Base-by-base conservation (phyloP, 2,329 filamentous ascomycete species). In the Sphaerulina musiva region DNA sequence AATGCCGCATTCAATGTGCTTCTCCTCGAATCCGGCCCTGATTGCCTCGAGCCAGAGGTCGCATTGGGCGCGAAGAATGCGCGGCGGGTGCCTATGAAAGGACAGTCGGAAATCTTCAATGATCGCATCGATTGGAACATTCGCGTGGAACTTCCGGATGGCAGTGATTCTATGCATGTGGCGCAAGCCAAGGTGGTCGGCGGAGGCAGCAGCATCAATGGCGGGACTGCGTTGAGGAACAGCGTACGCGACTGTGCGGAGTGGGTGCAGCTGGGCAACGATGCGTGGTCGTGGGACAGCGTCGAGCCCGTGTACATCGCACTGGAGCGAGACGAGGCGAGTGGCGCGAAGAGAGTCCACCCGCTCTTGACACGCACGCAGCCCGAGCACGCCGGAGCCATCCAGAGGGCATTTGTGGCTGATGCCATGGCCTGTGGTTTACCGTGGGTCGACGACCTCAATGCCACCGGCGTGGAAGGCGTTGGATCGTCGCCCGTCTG, bases 181-280 rank as follows among this genome's bases (percentile, higher is more conserved):
- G 52, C 52, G 20, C 52, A 55, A 20, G 52, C 52, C 31, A 55
- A 55, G 36, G 31, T 55, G 39, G 52, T 50, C 14, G 47, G 52
- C 12, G 52, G 52, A 17, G 61, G 65, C 12, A 70, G 65, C 23
- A 61, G 66, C 8, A 63, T 71, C 51, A 70, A 70, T 46, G 65
- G 62, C 23, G 65, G 68, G 56, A 62, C 67, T 14, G 69, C 60
- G 55, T 65, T 66, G 50, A 72, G 77, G 32, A 77, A 73, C 6
- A 72, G 70, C 46, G 68, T 63, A 36, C 71, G 71, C 36, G 78
- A 81, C 43, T 78, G 80, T 44, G 76, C 84, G 65, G 74, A 73
- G 0, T 85, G 81, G 81, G 76, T 75, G 45, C 67, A 71, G 31
- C 67, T 85, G 8, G 81, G 81, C 0, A 84, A 84, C 59, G 53